Conservation (phyloP, 768 basidiomycete species). For the Panellus pusillus region DNA sequence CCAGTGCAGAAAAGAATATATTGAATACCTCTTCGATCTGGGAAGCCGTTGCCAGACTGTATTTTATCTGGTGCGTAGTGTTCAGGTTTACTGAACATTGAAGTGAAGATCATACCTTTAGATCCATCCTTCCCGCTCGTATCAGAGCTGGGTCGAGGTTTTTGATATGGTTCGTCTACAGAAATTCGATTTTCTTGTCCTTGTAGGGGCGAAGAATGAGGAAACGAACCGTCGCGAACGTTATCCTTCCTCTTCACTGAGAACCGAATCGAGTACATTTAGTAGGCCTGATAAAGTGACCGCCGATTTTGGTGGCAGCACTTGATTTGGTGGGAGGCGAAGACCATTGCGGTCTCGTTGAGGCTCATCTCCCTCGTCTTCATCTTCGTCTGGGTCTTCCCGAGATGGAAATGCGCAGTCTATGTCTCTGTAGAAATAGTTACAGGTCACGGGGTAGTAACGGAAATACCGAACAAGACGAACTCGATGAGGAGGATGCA, state of each 20-base stretch:
- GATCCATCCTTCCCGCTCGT: slow-evolving; percentile 17
- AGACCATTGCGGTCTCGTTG: neutral
- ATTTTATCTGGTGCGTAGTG: slow-evolving; percentile 8
- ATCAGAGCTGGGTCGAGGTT: slow-evolving; percentile 17
- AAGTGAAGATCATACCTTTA: slow-evolving; percentile 1
- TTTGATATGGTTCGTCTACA: slow-evolving; percentile 18
- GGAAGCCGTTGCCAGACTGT: slow-evolving; percentile 3
- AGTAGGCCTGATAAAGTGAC: slow-evolving; percentile 11
- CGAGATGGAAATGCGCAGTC: slow-evolving; percentile 15
- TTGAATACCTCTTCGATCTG: slow-evolving; percentile 14
- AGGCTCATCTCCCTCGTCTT: slow-evolving; percentile 3
- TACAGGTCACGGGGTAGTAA: neutral
- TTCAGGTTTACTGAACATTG: neutral
- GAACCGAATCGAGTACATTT: slow-evolving; percentile 12
- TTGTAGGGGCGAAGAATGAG: neutral
- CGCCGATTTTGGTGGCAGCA: slow-evolving; percentile 6
- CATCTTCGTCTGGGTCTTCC: slow-evolving; percentile 6
- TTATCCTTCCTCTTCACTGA: slow-evolving; percentile 11
- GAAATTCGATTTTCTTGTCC: neutral
- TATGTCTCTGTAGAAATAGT: neutral
- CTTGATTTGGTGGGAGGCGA: neutral
- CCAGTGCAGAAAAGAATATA: slow-evolving; percentile 5
- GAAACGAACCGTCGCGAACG: slow-evolving; percentile 11
- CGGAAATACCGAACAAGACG: neutral
- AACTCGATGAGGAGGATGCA: slow-evolving; percentile 16